Evolutionary conservation across 805 yeast species (phyloP).

Genomic region (Dipodascus albidus): DNA sequence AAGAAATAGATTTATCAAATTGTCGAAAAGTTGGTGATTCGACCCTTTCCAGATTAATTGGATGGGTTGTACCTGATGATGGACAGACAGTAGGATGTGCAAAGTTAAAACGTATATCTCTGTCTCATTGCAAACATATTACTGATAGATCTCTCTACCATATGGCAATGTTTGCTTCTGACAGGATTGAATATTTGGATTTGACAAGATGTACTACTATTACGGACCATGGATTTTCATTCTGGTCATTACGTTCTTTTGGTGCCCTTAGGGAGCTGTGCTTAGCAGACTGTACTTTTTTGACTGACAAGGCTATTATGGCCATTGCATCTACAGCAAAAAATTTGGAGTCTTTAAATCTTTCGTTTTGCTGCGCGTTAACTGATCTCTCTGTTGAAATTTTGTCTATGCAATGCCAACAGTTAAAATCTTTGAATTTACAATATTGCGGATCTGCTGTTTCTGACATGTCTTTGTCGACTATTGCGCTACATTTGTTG

Average conservation of each 20-base stretch:
- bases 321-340: constrained; percentile 53
- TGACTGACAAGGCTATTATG: constrained; percentile 53
- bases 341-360: constrained; percentile 42
- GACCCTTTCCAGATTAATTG: constrained; percentile 58
- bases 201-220: constrained; percentile 69
- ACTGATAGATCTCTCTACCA: constrained; percentile 59
- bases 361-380: constrained; percentile 66
- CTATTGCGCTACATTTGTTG: constrained; percentile 44
- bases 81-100: constrained; percentile 41
- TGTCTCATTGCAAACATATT: constrained; percentile 68
- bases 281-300: constrained; percentile 62
- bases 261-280: constrained; percentile 41
- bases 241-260: constrained; percentile 50
- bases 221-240: constrained; percentile 60
- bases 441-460: constrained; percentile 76
- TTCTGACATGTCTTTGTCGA: constrained; percentile 54
- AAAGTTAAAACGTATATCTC: constrained; percentile 38
- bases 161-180: constrained; percentile 46
- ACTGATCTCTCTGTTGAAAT: constrained; percentile 60
- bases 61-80: constrained; percentile 29
- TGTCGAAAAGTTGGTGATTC: constrained; percentile 65
- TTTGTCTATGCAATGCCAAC: constrained; percentile 53
- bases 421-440: constrained; percentile 40
- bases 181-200: constrained; percentile 43
- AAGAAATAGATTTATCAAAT: constrained; percentile 54